Evolutionary conservation across 2,329 filamentous ascomycete species (phyloP).

Genomic region (Lasiodiplodia hormozganensis): DNA sequence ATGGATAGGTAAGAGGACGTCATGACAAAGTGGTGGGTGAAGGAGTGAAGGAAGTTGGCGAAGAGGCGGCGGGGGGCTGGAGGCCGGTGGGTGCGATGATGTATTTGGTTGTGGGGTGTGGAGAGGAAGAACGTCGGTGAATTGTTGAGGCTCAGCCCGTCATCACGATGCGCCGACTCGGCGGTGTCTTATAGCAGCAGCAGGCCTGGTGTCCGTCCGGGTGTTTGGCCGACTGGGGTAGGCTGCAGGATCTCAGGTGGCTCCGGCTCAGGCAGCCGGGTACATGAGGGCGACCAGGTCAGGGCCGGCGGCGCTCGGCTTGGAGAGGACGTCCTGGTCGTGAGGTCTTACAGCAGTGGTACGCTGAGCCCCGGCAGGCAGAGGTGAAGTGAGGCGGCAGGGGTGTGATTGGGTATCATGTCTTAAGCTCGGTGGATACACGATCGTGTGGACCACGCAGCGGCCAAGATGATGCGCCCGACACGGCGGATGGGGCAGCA

Average conservation of each 20-base stretch:
- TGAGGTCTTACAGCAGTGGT: conserved; percentile 49
- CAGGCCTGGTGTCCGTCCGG: background rate
- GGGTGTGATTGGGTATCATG: conserved; percentile 32
- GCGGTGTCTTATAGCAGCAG: conserved; percentile 17
- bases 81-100: conserved; percentile 23
- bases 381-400: conserved; percentile 18
- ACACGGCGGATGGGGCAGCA: conserved; percentile 17
- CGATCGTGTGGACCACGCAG: conserved; percentile 29
- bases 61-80: conserved; percentile 2
- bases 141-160: conserved; percentile 25
- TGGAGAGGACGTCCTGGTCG: conserved; percentile 33
- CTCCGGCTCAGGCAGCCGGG: conserved; percentile 18
- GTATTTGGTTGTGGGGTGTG: conserved; percentile 25
- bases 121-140: conserved; percentile 28
- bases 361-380: conserved; percentile 31
- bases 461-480: conserved; percentile 25
- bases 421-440: conserved; percentile 31
- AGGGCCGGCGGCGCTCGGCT: conserved; percentile 28
- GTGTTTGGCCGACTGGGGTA: conserved; percentile 31
- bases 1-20: conserved; percentile 38
- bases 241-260: conserved; percentile 31
- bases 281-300: conserved; percentile 23
- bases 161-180: conserved; percentile 15
- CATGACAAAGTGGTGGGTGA: conserved; percentile 38
- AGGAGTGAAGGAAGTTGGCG: conserved; percentile 37